A percentile compares a stretch with the other conserved stretches of the same genome.
Conservation (phyloP, 345 rosid species). For the Populus ilicifolia region DNA sequence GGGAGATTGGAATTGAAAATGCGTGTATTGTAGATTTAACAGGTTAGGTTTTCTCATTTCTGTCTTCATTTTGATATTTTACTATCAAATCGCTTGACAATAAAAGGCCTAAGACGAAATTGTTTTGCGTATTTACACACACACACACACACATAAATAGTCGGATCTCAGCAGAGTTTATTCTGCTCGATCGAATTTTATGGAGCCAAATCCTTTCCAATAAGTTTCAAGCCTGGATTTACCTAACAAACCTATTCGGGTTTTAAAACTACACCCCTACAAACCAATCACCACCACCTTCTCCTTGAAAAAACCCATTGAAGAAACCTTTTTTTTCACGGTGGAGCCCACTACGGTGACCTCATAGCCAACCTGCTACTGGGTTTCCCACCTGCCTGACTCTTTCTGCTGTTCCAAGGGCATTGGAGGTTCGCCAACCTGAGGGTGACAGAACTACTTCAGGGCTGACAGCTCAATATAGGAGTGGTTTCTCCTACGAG, state of each 20-base stretch:
- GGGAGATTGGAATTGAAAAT: not conserved
- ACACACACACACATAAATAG: no score
- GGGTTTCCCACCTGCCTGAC: constrained; percentile 91
- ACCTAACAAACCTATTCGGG: no score
- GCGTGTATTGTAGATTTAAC: not conserved
- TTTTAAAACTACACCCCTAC: constrained; percentile 19
- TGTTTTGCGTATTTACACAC: no score
- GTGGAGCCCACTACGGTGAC: constrained; percentile 96
- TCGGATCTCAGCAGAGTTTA: no score
- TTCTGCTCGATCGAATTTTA: no score
- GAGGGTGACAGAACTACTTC: constrained; percentile 80
- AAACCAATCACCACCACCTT: constrained; percentile 26
- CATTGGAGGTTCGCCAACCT: constrained; percentile 91
- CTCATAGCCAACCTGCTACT: constrained; percentile 69
- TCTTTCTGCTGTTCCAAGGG: constrained; percentile 83
- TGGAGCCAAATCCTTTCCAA: no score
- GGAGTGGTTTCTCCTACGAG: constrained; percentile 86
- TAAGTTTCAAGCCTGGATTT: no score
- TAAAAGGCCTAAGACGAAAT: no score
- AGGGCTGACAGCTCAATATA: constrained; percentile 73
- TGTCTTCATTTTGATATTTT: no score
- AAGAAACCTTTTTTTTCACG: constrained; percentile 79
- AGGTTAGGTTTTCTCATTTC: no score
- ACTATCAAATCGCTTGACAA: no score
- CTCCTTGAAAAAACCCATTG: constrained; percentile 34